Percentiles rank a stretch among this genome's conserved stretches.
These are phyloP conservation scores for Aurantiochytrium sp. DNA, from an alignment of 108 stramenopile species.

Conservation along the genomic window DNA sequence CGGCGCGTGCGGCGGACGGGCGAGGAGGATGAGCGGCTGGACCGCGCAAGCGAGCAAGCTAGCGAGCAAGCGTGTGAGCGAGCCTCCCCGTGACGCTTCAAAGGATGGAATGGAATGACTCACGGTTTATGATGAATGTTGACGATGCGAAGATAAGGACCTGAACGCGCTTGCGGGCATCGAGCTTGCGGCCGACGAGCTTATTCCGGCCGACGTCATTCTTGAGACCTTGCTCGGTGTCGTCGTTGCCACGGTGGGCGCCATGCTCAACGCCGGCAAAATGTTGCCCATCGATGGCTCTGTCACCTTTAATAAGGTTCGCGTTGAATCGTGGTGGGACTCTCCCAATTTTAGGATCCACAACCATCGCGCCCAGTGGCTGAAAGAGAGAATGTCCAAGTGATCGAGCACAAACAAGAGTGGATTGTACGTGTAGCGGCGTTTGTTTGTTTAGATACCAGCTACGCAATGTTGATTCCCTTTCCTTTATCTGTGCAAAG, in stretches of 20 bases:
- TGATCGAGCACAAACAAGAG: no score
- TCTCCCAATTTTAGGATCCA: not conserved
- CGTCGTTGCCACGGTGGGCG: not conserved
- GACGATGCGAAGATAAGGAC: not conserved
- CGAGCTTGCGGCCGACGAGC: not conserved
- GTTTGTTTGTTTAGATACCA: no score
- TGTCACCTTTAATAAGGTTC: not conserved
- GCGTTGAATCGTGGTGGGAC: not conserved
- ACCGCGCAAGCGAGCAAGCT: no score
- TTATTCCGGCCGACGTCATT: not conserved
- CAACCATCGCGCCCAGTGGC: not conserved
- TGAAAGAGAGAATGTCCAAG: not conserved
- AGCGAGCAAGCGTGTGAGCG: no score
- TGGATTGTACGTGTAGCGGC: no score
- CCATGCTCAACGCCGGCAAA: not conserved
- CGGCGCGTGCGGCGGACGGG: no score
- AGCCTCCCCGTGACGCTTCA: no score
- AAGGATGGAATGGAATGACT: no score
- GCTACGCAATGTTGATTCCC: no score
- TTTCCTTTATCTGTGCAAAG: not conserved
- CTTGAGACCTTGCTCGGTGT: not conserved
- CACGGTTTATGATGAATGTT: not conserved
- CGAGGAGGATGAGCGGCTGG: not conserved
- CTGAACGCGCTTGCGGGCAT: not conserved
- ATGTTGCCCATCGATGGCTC: constrained; percentile 5